Evolutionary conservation across 2,329 filamentous ascomycete genomes (phyloP), one percentile per base, ranked within the genome.

Genomic region (Hymenoscyphus scutula): DNA sequence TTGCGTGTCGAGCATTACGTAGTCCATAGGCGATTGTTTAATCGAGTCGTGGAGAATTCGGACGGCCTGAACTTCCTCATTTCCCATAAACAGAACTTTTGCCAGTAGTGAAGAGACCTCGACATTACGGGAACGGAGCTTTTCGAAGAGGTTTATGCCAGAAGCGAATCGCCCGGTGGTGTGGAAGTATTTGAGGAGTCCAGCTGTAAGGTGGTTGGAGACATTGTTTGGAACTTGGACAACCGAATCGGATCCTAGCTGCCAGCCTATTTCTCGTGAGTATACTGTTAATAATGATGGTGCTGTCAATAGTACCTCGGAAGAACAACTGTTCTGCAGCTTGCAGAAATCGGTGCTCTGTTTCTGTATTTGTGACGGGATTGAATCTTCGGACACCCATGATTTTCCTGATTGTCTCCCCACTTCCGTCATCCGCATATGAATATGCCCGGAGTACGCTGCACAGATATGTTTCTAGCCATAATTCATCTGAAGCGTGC

Each of bases 381-480:
- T 99, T 99, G 82, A 99, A 98, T 66, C 95, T 86, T 70, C 95
- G 85, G 58, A 98, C 92, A n/a, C 94, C 95, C 74, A 98, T 91
- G 64, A 99, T 97, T 79, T 95, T 96, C 76, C 95, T 90, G 74
- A 98, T 97, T 1, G 90, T 90, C 71, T 97, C 94, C 60, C 94
- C 94, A 61, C 90, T 95, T 53, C 94, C 94, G 76, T 97, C 90
- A 74, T 99, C 94, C 57, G 95, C 95, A 74, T 99, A 99, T 0
- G 92, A 94, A 77, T 98, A 99, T 64, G 95, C 93, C 71, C 95
- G 85, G 66, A 99, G 80, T 7, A 99, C 92, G 66, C 90, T 96
- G 80, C 95, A 99, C 2, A 99, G 84, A 72, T 98, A 99, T 56
- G 95, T 98, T 76, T 99, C 95, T 17, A 99, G 82, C 95, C 95